Evolutionary conservation across 2,329 filamentous ascomycete genomes (phyloP), one percentile per base, ranked within the genome.

Genomic region (Arthrobotrys pseudoclavata): DNA sequence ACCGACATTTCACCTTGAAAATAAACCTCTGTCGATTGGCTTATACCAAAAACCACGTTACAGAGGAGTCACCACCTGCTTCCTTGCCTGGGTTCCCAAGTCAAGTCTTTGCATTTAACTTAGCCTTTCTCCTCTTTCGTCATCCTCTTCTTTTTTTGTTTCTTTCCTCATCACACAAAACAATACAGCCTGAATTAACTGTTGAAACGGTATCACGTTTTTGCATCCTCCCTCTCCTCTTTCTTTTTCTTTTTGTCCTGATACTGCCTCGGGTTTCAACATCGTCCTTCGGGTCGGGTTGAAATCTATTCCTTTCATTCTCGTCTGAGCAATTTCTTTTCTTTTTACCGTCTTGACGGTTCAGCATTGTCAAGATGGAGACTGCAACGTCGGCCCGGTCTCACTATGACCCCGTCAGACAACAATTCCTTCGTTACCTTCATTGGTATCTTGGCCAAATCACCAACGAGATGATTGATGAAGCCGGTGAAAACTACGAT

Each of bases 41-140:
- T 62, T 55, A 34, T 77, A 48, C 42, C 45, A 20, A 31, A 37
- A 48, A 66, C 66, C 57, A 66, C 42, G 26, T 52, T 57, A 31
- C 42, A 53, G 50, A 68, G n/a, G 74, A 77, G 74, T 71, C 74
- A 77, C 20, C 20, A 42, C 57, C 47, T n/a, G 24, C 42, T 40
- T 18, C 67, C 26, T 10, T 42, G 6, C 48, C 72, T 66, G 55
- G 61, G 52, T 53, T 18, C 53, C 53, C 37, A 29, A 76, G 64
- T 67, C 61, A 3, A 62, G 40, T 50, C 45, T 40, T 69, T 71
- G 34, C 74, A 77, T 77, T 77, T 77, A 77, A 77, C 74, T 71
- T 77, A 69, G 53, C 74, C 61, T 6, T 60, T 68, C 45, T 77
- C 74, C 74, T 64, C 61, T 77, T 77, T 71, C 67, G 74, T 77